These are phyloP conservation scores for Nannochloropsis gaditana DNA, from an alignment of 108 stramenopile genomes.

Conservation along the genomic window DNA sequence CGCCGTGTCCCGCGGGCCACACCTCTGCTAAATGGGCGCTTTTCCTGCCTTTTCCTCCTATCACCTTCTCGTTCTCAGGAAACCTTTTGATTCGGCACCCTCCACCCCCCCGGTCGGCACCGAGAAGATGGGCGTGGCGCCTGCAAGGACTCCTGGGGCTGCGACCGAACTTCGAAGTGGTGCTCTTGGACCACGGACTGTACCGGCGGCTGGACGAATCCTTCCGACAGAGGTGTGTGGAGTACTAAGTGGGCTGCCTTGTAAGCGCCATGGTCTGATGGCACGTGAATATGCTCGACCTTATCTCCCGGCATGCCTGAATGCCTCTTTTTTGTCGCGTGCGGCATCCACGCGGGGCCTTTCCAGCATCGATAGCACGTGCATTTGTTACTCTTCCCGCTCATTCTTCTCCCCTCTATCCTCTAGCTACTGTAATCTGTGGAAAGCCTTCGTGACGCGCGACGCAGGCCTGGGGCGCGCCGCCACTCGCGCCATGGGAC, in stretches of 20 bases:
- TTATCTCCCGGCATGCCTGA: no score
- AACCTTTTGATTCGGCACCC: neutral
- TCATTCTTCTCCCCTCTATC: neutral
- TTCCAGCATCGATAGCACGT: no score
- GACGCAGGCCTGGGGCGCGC: constrained; percentile 39
- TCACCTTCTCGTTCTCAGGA: neutral
- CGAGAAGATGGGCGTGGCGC: neutral
- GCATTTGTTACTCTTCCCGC: neutral
- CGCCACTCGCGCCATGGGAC: constrained; percentile 6
- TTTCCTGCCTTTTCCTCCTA: neutral
- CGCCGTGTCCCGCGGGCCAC: neutral
- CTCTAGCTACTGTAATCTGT: constrained; percentile 48
- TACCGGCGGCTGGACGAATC: constrained; percentile 47
- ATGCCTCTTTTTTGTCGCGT: no score
- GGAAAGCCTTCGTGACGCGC: constrained; percentile 50
- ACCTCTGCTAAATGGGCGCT: neutral
- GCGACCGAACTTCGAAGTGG: constrained; percentile 37
- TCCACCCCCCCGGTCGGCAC: neutral
- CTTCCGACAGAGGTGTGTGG: constrained; percentile 37
- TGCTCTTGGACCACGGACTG: constrained; percentile 55
- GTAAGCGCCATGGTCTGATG: no score
- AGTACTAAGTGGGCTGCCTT: neutral
- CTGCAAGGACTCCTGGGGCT: neutral
- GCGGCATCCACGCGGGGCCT: no score
- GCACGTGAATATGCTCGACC: no score